These are phyloP conservation scores for Striga asiatica DNA, from an alignment of 257 asterid genomes.

Conservation along the genomic window DNA sequence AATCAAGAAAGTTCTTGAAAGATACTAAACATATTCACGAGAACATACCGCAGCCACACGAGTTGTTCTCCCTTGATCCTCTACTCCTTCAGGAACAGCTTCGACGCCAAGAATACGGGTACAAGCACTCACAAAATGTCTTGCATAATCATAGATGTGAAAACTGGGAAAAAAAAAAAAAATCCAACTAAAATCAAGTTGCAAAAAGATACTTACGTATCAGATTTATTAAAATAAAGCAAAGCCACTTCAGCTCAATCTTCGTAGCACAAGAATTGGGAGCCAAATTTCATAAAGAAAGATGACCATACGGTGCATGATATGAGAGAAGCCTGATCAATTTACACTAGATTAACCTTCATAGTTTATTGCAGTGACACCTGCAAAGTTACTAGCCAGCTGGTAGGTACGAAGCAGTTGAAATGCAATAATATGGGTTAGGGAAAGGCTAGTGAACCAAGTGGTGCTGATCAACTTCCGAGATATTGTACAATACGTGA, in stretches of 20 bases:
- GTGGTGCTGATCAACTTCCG: too few relatives aligned
- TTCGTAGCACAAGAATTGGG: too few relatives aligned
- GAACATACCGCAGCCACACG: constrained; percentile 78
- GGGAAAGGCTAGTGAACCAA: too few relatives aligned
- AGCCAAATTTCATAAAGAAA: too few relatives aligned
- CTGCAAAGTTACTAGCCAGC: too few relatives aligned
- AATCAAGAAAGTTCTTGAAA: not conserved
- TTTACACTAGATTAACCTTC: too few relatives aligned
- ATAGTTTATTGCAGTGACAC: too few relatives aligned
- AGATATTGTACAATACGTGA: not conserved
- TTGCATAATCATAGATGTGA: constrained; percentile 81
- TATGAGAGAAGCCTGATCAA: too few relatives aligned
- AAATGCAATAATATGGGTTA: too few relatives aligned
- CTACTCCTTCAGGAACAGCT: constrained; percentile 86
- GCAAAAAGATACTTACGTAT: not conserved
- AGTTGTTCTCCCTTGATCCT: constrained; percentile 76
- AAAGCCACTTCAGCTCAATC: too few relatives aligned
- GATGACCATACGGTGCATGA: not conserved
- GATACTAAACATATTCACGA: not conserved
- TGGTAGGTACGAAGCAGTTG: too few relatives aligned
- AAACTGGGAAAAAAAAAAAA: constrained; percentile 44
- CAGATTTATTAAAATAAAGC: not conserved
- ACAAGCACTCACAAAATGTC: constrained; percentile 78
- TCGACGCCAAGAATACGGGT: constrained; percentile 78
- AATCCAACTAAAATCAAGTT: constrained; percentile 8